Evolutionary conservation across 169 alveolate genomes (phyloP).

Genomic region (Besnoitia besnoiti): DNA sequence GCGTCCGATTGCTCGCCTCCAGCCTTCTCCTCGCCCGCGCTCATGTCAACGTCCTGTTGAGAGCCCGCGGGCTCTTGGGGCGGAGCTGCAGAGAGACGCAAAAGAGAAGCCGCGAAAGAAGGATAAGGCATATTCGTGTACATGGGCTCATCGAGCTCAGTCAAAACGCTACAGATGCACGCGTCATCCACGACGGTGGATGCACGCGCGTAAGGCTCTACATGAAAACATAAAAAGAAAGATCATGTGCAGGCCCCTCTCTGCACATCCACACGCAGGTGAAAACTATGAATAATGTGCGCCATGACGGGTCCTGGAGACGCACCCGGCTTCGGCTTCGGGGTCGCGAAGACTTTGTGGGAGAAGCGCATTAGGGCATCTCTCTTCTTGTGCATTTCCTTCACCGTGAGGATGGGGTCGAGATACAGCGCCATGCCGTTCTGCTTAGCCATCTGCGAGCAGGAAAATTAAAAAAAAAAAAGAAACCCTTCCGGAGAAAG

Average conservation of each 20-base stretch:
- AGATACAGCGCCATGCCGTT: neutral
- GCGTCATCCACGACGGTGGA: too few species aligned
- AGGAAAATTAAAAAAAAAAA: neutral
- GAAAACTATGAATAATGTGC: too few species aligned
- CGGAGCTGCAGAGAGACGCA: neutral
- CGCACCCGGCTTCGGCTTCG: neutral
- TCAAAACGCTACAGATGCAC: too few species aligned
- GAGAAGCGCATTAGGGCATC: neutral
- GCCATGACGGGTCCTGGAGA: too few species aligned
- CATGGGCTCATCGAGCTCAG: too few species aligned
- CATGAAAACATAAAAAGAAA: too few species aligned
- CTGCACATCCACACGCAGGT: too few species aligned
- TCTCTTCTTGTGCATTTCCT: neutral
- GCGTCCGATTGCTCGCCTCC: neutral
- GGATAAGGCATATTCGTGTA: too few species aligned
- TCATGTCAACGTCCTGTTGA: neutral
- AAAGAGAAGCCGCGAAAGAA: neutral
- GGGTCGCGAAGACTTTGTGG: neutral
- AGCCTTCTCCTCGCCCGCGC: neutral
- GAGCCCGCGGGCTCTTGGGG: neutral
- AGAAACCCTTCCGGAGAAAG: too few species aligned
- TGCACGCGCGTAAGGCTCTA: too few species aligned
- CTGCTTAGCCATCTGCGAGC: conserved; percentile 37
- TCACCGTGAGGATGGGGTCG: conserved; percentile 14
- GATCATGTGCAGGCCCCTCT: too few species aligned